Conservation (phyloP, 345 rosid genomes). For the Populus nigra region DNA sequence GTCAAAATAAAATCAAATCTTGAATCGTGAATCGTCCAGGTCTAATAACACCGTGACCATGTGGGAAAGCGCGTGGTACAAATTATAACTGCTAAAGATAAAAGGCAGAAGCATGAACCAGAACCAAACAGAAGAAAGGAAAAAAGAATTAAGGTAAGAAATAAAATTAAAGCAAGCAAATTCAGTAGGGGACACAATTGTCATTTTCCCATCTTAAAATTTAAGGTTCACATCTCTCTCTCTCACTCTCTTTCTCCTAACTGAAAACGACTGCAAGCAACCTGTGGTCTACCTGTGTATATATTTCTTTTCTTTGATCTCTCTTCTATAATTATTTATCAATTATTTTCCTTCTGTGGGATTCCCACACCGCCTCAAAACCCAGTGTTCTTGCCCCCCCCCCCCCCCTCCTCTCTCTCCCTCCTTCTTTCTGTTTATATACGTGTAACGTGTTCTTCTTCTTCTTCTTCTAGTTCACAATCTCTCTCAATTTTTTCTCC, state of each 20-base stretch:
- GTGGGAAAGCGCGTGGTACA: background rate
- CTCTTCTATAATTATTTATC: background rate
- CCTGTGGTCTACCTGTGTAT: conserved; percentile 63
- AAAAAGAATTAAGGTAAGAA: background rate
- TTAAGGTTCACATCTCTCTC: conserved; percentile 49
- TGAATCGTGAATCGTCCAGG: too few relatives aligned
- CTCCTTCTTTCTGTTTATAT: background rate
- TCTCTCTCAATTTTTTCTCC: background rate
- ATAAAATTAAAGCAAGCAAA: background rate
- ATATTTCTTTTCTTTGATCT: background rate
- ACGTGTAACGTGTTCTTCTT: background rate
- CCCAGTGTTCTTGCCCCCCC: conserved; percentile 4
- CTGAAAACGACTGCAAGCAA: conserved; percentile 91
- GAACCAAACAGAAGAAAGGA: conserved; percentile 20
- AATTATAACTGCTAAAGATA: background rate
- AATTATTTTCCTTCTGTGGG: conserved; percentile 5
- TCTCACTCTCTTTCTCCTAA: conserved; percentile 29
- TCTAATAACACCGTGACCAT: background rate
- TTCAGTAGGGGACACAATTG: conserved; percentile 27
- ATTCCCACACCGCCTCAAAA: conserved; percentile 37
- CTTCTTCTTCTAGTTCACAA: background rate
- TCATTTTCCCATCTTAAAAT: conserved; percentile 30
- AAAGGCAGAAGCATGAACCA: conserved; percentile 7
- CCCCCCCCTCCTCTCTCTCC: background rate
- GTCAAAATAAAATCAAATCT: too few relatives aligned